phyloP scores from a whole-genome alignment of 495 filamentous ascomycete genomes.

The Umbilicaria muhlenbergii region DNA sequence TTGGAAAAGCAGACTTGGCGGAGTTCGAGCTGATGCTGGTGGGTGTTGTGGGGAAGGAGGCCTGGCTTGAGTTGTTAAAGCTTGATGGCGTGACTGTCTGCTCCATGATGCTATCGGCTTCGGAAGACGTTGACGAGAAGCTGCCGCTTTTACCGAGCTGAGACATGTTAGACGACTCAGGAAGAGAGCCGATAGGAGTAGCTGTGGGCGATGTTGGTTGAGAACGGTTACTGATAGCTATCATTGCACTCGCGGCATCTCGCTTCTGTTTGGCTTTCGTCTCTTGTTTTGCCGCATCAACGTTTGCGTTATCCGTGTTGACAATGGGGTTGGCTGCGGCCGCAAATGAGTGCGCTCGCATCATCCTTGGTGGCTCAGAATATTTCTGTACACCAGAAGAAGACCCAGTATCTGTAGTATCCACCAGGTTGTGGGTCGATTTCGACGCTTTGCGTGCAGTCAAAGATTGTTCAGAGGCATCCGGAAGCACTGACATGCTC shows the following conservation, averaged over 20 bases:
- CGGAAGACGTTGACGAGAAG: constrained; percentile 26
- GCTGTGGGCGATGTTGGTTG: constrained; percentile 38
- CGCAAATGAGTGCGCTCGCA: constrained; percentile 49
- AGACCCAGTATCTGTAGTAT: constrained; percentile 13
- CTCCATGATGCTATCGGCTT: constrained; percentile 5
- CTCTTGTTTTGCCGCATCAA: constrained; percentile 35
- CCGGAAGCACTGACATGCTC: constrained; percentile 33
- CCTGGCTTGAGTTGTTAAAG: constrained; percentile 5
- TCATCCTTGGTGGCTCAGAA: constrained; percentile 32
- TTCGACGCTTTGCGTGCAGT: constrained; percentile 22
- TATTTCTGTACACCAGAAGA: constrained; percentile 21
- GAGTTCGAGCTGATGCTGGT: constrained; percentile 3
- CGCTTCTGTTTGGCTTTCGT: constrained; percentile 28
- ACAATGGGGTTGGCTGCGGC: constrained; percentile 47
- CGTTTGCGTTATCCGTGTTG: constrained; percentile 42
- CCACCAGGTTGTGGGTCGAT: constrained; percentile 14
- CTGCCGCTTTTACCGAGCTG: constrained; percentile 10
- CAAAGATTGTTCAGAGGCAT: constrained; percentile 15
- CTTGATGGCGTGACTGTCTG: constrained; percentile 1
- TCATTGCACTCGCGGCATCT: constrained; percentile 46
- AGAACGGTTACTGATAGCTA: constrained; percentile 46
- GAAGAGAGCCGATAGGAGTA: constrained; percentile 36
- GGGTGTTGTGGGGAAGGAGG: constrained; percentile 6
- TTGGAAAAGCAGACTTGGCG: constrained; percentile 2
- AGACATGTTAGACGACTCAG: constrained; percentile 18